Evolutionary conservation across 441 rosid genomes (phyloP).

Genomic region (Melastoma candidum): DNA sequence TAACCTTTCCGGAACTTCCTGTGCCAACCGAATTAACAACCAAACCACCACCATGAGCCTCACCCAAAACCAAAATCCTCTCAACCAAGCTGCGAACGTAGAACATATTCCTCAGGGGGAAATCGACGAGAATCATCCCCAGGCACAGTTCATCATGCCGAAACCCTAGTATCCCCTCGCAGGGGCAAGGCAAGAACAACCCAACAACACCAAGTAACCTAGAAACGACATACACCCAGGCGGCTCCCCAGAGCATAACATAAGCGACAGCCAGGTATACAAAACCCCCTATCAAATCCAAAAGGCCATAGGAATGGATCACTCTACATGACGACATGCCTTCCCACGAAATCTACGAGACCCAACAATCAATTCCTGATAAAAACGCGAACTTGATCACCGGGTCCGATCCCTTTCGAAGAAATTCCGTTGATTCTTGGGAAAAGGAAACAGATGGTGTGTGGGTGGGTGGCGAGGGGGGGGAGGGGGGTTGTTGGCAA

Average conservation of each 20-base stretch:
- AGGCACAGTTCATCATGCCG: constrained; percentile 23
- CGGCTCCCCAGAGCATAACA: constrained; percentile 35
- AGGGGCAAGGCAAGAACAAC: constrained; percentile 32
- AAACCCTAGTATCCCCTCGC: constrained; percentile 31
- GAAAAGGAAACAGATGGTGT: no score
- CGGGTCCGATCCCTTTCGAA: no score
- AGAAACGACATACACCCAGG: constrained; percentile 23
- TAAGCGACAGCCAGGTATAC: constrained; percentile 40
- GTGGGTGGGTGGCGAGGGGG: no score
- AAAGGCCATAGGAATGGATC: constrained; percentile 26
- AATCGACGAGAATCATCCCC: constrained; percentile 36
- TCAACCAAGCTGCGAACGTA: constrained; percentile 25
- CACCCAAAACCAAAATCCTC: constrained; percentile 18
- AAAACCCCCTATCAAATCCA: constrained; percentile 32
- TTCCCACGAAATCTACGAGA: not conserved
- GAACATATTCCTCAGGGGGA: constrained; percentile 21
- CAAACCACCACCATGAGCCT: constrained; percentile 17
- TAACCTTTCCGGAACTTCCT: constrained; percentile 9
- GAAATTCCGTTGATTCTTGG: no score
- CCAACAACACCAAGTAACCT: constrained; percentile 27
- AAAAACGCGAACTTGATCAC: no score
- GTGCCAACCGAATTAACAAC: constrained; percentile 6
- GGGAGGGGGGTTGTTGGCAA: no score
- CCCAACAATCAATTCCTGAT: not conserved
- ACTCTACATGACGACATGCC: constrained; percentile 22